Base-by-base conservation (phyloP, 2,329 filamentous ascomycete genomes). In the Colletotrichum orchidophilum region DNA sequence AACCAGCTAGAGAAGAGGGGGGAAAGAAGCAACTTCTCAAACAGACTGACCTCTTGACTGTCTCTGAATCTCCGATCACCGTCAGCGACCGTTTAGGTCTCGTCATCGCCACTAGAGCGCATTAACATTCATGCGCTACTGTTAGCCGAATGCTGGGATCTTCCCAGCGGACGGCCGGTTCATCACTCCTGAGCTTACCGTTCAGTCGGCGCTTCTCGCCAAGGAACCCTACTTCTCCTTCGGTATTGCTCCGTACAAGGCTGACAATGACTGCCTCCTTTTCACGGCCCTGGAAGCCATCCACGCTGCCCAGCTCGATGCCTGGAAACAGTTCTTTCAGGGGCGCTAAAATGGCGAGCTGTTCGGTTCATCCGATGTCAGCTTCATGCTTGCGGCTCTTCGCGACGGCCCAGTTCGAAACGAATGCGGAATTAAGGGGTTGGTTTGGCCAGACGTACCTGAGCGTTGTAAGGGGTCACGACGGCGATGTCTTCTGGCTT, bases 241-340 rank as follows among this genome's bases (percentile, higher is more conserved):
- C 90, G 6, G 90, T 75, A 79, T 99, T 99, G 81, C 95, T 98
- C 75, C 96, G 88, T 67, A 99, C 96, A n/a, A 98, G 87, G 80
- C 93, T 97, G 62, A 99, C 92, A 49, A 99, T 88, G 18, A 99
- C 92, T 2, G 94, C 96, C 81, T 99, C 96, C 82, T 99, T 99
- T 82, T 99, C 96, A 21, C 96, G 90, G 39, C 96, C 96, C 81
- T 99, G 96, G 80, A 99, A 99, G 2, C 96, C 96, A 81, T 99
- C 96, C 2, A 99, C 94, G 76, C 94, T 97, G 39, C 96, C 96
- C n/a, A 99, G 86, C 81, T 99, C 96, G 61, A 99, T 90, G 13
- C 93, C 94, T 0, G 93, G 93, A 76, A 93, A 97, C 49, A 86
- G 84, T 71, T 96, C 93, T 78, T 96, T 96, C 60, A 99, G 87